These are phyloP conservation scores for Blastobotrys serpentis DNA, from an alignment of 1,139 yeast genomes.

Conservation along the genomic window DNA sequence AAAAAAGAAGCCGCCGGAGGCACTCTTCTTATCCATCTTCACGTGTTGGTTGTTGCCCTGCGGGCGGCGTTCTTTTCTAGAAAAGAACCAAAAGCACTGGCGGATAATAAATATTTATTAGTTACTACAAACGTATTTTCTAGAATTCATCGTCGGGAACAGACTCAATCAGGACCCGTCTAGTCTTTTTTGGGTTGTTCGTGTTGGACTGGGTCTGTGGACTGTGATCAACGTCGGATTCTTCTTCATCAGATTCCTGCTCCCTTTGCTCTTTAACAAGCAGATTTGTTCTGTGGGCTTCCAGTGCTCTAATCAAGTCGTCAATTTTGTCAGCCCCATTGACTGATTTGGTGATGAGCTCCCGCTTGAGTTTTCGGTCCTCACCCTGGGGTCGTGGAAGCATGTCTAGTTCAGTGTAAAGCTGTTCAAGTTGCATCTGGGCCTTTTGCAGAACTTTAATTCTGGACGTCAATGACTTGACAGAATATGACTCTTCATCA, in stretches of 20 bases:
- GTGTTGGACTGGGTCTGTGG: no score
- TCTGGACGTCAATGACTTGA: conserved; percentile 23
- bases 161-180: conserved; percentile 28
- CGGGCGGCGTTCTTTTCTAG: no score
- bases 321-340: conserved; percentile 30
- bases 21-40: no score
- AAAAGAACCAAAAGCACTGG: no score
- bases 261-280: conserved; percentile 15
- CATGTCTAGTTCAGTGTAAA: conserved; percentile 28
- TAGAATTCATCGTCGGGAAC: conserved; percentile 29
- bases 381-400: conserved; percentile 21
- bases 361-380: conserved; percentile 25
- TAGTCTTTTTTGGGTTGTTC: conserved; percentile 7
- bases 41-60: no score
- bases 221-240: no score
- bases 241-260: conserved; percentile 13
- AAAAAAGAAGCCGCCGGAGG: no score
- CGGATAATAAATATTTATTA: not conserved
- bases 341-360: conserved; percentile 26
- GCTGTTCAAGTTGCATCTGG: conserved; percentile 28
- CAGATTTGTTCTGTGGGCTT: conserved; percentile 21
- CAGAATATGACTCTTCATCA: conserved; percentile 16
- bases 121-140: not conserved
- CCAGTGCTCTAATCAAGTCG: conserved; percentile 26
- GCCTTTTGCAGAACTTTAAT: conserved; percentile 30